These are phyloP conservation scores for Theobroma grandiflorum DNA, from an alignment of 441 rosid genomes.

Conservation along the genomic window DNA sequence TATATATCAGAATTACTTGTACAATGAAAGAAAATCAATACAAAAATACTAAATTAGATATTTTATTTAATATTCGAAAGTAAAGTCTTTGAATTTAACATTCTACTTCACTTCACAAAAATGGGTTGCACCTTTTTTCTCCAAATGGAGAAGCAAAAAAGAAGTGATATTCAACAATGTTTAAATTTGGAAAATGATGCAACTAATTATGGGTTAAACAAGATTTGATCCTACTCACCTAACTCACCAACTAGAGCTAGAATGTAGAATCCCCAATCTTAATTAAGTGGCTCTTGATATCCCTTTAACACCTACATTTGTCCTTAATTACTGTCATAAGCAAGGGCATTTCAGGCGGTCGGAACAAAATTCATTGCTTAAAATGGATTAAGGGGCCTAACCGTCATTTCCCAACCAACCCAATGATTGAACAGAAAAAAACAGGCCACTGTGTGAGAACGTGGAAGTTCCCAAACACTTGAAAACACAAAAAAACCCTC, in stretches of 20 bases:
- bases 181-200: not conserved
- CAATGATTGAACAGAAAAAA: slow-evolving; percentile 57
- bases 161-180: not conserved
- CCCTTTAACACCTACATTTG: slow-evolving; percentile 19
- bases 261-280: slow-evolving; percentile 12
- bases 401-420: slow-evolving; percentile 28
- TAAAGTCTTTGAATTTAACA: not conserved
- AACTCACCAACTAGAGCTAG: slow-evolving; percentile 26
- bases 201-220: not conserved
- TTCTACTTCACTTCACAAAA: not conserved
- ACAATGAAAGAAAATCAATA: too few relatives aligned
- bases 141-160: not conserved
- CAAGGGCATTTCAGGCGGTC: slow-evolving; percentile 1
- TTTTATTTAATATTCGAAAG: too few relatives aligned
- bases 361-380: not conserved
- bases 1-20: too few relatives aligned
- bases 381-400: slow-evolving; percentile 28
- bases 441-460: slow-evolving; percentile 57
- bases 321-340: slow-evolving; percentile 2
- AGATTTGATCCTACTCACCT: slow-evolving; percentile 16
- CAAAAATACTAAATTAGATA: too few relatives aligned
- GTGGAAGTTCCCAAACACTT: slow-evolving; percentile 43
- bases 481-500: not conserved
- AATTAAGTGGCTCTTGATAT: slow-evolving; percentile 14
- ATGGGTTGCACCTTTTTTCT: not conserved